Conservation (phyloP, 148 eudicot genomes). For the Gaultheria prostrata region DNA sequence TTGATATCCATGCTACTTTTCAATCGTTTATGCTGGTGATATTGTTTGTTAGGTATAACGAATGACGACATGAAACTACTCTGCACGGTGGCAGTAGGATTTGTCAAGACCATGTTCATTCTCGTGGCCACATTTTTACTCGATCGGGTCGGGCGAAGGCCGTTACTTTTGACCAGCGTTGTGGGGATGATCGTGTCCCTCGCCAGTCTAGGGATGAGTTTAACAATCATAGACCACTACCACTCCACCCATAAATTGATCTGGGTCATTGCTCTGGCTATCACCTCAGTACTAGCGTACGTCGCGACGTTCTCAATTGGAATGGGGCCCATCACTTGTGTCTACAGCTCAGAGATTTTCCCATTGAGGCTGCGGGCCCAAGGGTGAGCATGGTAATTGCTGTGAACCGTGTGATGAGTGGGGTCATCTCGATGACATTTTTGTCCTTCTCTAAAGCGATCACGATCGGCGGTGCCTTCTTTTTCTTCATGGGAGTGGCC, state of each 20-base stretch:
- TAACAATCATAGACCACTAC: slow-evolving; percentile 54
- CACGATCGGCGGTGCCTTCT: slow-evolving; percentile 45
- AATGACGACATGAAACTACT: slow-evolving; percentile 15
- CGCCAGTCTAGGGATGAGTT: slow-evolving; percentile 24
- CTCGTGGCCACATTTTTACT: slow-evolving; percentile 29
- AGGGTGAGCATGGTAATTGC: slow-evolving; percentile 31
- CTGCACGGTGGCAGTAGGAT: slow-evolving; percentile 31
- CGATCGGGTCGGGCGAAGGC: slow-evolving; percentile 29
- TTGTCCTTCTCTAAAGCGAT: slow-evolving; percentile 32
- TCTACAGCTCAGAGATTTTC: slow-evolving; percentile 43
- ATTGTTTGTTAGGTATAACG: slow-evolving; percentile 19
- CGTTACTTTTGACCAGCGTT: slow-evolving; percentile 22
- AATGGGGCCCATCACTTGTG: slow-evolving; percentile 72
- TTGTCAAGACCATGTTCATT: slow-evolving; percentile 25
- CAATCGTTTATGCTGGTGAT: too few relatives aligned
- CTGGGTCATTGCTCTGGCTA: slow-evolving; percentile 30
- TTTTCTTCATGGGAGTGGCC: slow-evolving; percentile 33
- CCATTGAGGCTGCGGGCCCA: slow-evolving; percentile 35
- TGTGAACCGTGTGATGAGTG: slow-evolving; percentile 36
- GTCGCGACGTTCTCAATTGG: slow-evolving; percentile 51
- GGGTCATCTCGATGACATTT: slow-evolving; percentile 39
- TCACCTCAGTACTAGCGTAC: slow-evolving; percentile 34
- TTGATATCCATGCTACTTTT: too few relatives aligned
- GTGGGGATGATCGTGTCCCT: slow-evolving; percentile 38
- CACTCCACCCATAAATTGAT: slow-evolving; percentile 18